A percentile compares a stretch with the other conserved stretches of the same genome.
phyloP scores from a whole-genome alignment of 306 rosid genomes.

The Sindora glabra region DNA sequence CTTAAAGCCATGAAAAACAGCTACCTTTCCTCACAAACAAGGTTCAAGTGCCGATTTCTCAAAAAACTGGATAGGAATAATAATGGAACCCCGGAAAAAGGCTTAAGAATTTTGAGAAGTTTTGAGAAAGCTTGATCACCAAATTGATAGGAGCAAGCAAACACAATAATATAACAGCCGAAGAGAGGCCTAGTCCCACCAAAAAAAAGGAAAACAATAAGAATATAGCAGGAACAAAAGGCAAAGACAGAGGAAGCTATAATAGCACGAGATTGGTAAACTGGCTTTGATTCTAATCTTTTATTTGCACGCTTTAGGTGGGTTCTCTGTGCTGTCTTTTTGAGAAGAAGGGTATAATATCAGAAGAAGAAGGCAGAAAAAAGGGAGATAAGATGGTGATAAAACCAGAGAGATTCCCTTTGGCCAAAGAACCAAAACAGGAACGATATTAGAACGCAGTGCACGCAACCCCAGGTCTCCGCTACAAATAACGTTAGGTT shows the following conservation, averaged over 20 bases:
- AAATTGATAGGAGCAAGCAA: neutral
- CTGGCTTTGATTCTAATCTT: slow-evolving; percentile 30
- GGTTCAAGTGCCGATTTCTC: too few relatives aligned
- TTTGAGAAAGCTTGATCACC: neutral
- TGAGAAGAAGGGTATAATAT: too few relatives aligned
- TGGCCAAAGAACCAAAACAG: slow-evolving; percentile 33
- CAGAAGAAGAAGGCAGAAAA: slow-evolving; percentile 11
- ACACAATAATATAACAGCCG: slow-evolving; percentile 11
- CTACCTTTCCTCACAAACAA: too few relatives aligned
- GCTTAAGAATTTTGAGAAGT: neutral
- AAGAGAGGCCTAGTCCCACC: too few relatives aligned
- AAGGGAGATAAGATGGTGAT: slow-evolving; percentile 6
- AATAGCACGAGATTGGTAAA: slow-evolving; percentile 45
- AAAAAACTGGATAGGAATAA: too few relatives aligned
- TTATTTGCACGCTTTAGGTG: slow-evolving; percentile 52
- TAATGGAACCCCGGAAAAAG: too few relatives aligned
- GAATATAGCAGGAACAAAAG: slow-evolving; percentile 9
- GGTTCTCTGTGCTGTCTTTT: too few relatives aligned
- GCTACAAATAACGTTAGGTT: slow-evolving; percentile 35
- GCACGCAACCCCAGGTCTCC: slow-evolving; percentile 56
- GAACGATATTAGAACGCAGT: slow-evolving; percentile 35
- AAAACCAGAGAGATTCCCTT: slow-evolving; percentile 40
- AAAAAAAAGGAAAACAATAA: slow-evolving; percentile 2
- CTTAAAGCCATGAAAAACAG: slow-evolving; percentile 22
- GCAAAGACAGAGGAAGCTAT: slow-evolving; percentile 29